phyloP scores from a whole-genome alignment of 805 yeast species.

The Candida cerambycidarum region DNA sequence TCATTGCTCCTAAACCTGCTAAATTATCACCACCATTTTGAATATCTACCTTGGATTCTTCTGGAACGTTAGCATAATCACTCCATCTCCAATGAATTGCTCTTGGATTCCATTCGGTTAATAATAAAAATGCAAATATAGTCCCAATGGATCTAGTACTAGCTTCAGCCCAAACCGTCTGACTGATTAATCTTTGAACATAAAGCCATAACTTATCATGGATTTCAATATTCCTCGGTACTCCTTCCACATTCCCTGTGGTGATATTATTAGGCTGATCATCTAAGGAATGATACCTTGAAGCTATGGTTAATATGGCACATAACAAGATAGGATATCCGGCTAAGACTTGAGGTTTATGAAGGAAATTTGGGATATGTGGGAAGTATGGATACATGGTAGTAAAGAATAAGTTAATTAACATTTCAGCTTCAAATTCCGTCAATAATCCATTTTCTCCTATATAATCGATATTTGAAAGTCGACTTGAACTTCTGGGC shows the following conservation, averaged over 20 bases:
- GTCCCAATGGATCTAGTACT: conserved; percentile 86
- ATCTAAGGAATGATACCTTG: conserved; percentile 69
- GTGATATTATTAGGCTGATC: conserved; percentile 36
- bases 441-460: conserved; percentile 53
- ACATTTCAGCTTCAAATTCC: conserved; percentile 57
- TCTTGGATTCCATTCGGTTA: conserved; percentile 95
- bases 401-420: conserved; percentile 63
- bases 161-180: conserved; percentile 93
- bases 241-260: conserved; percentile 24
- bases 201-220: conserved; percentile 84
- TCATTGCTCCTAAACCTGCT: conserved; percentile 80
- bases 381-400: conserved; percentile 92
- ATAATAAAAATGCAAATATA: conserved; percentile 74
- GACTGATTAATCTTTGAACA: conserved; percentile 77
- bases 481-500: conserved; percentile 45
- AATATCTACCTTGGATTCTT: conserved; percentile 26
- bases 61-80: conserved; percentile 73
- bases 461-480: conserved; percentile 66
- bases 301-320: conserved; percentile 75
- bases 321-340: conserved; percentile 80
- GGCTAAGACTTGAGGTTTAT: conserved; percentile 61
- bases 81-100: conserved; percentile 89
- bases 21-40: conserved; percentile 41
- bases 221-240: conserved; percentile 54
- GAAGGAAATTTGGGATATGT: conserved; percentile 73